Base-by-base conservation (phyloP, 2,329 filamentous ascomycete species). In the Fusarium illudens region DNA sequence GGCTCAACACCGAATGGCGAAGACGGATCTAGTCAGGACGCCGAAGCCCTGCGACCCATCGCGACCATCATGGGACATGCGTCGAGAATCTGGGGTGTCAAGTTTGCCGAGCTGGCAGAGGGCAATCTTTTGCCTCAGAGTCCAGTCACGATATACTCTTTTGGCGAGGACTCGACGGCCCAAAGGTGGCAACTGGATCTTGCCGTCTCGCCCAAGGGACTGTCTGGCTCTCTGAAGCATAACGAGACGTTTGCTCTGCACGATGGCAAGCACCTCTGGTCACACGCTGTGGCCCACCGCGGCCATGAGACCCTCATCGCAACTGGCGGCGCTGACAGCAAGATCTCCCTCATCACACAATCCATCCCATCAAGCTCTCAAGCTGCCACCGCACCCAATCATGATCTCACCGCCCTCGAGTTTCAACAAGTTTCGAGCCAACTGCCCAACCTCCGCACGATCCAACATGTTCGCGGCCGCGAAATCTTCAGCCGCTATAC, bases 261-360 rank as follows among this genome's bases (percentile, higher is more conserved):
- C 75, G 84, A 83, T 32, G 96, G 96, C 7, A 99, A 97, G 78
- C 94, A 97, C 75, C 89, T 98, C 7, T 98, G 95, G 94, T 90
- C 94, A 0, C 84, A 89, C 34, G 87, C 87, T 12, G 63, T 85
- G 8, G 70, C 77, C 3, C 59, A 59, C 27, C 62, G 68, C 62
- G 70, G 74, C 2, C 71, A 75, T 1, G 69, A 76, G 13, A 76
- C 82, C 0, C 65, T 84, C 2, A 77, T 93, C 19, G 89, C 87
- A 4, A 94, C 92, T 2, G 96, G 96, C 12, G 96, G 93, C n/a
- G 91, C 92, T 11, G 96, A 99, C 78, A 91, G 94, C 15, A 88
- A 84, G 67, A 84, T 90, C 37, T 82, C 84, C 4, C 71, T 88
- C n/a, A 80, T 86, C 33, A 65, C 55, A n/a, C 58, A 58, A 12